Conservation (phyloP, 2,329 filamentous ascomycete species). For the Didymellaceae sp. region DNA sequence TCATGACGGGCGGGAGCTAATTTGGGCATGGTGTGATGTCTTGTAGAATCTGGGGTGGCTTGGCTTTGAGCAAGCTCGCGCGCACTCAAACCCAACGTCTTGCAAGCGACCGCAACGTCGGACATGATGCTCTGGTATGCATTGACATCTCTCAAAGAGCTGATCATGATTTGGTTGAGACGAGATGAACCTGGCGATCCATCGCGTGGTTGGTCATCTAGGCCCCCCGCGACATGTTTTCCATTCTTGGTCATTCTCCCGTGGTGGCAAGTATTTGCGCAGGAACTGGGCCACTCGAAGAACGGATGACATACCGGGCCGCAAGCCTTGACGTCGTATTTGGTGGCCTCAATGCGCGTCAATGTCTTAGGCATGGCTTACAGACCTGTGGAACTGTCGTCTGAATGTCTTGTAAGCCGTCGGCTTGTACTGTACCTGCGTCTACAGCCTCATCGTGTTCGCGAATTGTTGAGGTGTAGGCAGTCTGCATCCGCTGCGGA, state of each 20-base stretch:
- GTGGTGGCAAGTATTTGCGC: conserved; percentile 19
- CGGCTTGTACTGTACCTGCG: conserved; percentile 5
- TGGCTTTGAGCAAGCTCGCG: conserved; percentile 16
- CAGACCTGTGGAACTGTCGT: background rate
- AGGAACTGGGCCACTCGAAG: conserved; percentile 22
- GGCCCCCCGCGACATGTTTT: conserved; percentile 27
- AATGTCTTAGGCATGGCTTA: conserved; percentile 6
- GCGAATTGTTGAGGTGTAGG: too few relatives aligned
- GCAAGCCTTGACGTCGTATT: conserved; percentile 22
- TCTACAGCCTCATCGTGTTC: conserved; percentile 2
- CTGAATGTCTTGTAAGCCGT: conserved; percentile 6
- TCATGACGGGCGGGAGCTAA: conserved; percentile 32
- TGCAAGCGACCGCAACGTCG: background rate
- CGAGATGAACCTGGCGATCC: background rate
- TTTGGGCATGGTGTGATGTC: conserved; percentile 22
- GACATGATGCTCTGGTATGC: background rate
- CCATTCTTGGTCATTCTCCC: conserved; percentile 33
- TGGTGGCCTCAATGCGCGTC: conserved; percentile 1
- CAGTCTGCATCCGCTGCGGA: too few relatives aligned
- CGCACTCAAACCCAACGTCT: conserved; percentile 8
- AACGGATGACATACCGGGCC: conserved; percentile 20
- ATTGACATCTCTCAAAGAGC: background rate
- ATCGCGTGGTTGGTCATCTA: conserved; percentile 6
- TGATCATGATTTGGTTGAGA: background rate
- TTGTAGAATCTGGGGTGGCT: conserved; percentile 33